phyloP scores from a whole-genome alignment of 2,329 filamentous ascomycete species.

The Stenocarpella maydis region DNA sequence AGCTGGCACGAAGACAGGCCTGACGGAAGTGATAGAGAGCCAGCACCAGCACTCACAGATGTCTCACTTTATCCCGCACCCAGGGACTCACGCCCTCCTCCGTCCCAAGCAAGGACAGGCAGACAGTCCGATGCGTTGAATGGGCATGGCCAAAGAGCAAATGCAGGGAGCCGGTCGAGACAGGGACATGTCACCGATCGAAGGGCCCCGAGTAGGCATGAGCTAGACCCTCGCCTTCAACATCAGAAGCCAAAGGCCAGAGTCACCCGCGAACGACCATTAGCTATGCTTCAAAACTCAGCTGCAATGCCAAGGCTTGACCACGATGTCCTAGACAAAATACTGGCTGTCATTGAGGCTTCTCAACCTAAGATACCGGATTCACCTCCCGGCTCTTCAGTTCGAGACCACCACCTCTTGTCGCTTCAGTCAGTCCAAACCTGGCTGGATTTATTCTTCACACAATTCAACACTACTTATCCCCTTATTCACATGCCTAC shows the following conservation, averaged over 20 bases:
- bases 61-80: neutral
- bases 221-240: neutral
- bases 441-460: constrained; percentile 68
- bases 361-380: constrained; percentile 52
- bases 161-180: neutral
- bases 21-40: neutral
- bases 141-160: no score
- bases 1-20: neutral
- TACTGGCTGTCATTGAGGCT: constrained; percentile 60
- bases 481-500: constrained; percentile 67
- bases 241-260: neutral
- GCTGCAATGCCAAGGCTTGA: constrained; percentile 46
- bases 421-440: constrained; percentile 59
- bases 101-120: neutral
- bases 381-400: constrained; percentile 44
- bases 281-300: constrained; percentile 39
- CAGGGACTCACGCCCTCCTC: neutral
- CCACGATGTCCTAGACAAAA: constrained; percentile 48
- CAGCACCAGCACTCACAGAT: neutral
- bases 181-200: neutral
- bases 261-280: constrained; percentile 39
- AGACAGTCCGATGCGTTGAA: neutral
- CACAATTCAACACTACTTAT: constrained; percentile 66
- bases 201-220: neutral
- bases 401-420: constrained; percentile 60